Percentiles rank a stretch among this genome's conserved stretches.
phyloP scores from a whole-genome alignment of 208 protist species.

The Trypanosoma mega region DNA sequence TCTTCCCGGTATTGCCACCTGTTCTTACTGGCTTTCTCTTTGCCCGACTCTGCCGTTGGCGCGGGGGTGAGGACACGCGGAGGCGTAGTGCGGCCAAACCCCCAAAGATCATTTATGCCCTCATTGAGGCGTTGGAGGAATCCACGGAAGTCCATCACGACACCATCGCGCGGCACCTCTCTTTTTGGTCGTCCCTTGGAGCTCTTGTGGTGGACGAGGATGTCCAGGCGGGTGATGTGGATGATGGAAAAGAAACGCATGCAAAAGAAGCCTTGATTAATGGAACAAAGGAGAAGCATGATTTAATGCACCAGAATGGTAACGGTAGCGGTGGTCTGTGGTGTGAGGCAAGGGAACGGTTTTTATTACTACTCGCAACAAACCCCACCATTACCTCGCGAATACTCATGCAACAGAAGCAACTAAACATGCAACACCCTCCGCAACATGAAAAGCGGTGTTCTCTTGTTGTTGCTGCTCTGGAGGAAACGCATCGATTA shows the following conservation, averaged over 20 bases:
- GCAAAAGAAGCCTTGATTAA: not conserved
- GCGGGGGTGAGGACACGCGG: not conserved
- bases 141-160: not conserved
- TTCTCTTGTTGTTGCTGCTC: too few relatives aligned
- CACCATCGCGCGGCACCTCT: conserved; percentile 8
- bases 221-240: not conserved
- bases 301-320: too few relatives aligned
- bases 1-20: not conserved
- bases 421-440: too few relatives aligned
- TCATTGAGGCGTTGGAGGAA: conserved; percentile 5
- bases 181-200: conserved; percentile 16
- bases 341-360: too few relatives aligned
- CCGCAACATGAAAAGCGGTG: too few relatives aligned
- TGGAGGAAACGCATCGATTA: too few relatives aligned
- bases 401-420: too few relatives aligned
- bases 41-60: not conserved
- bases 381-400: too few relatives aligned
- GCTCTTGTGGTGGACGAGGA: conserved; percentile 9
- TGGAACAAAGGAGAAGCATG: not conserved
- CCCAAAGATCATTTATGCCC: conserved; percentile 8
- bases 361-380: too few relatives aligned
- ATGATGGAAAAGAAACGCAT: not conserved
- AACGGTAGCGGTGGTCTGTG: too few relatives aligned
- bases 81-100: not conserved
- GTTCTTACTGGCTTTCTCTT: conserved; percentile 19